Evolutionary conservation across 257 asterid species (phyloP), one percentile per base, ranked within the genome.

Genomic region (Salvia rosmarinus): DNA sequence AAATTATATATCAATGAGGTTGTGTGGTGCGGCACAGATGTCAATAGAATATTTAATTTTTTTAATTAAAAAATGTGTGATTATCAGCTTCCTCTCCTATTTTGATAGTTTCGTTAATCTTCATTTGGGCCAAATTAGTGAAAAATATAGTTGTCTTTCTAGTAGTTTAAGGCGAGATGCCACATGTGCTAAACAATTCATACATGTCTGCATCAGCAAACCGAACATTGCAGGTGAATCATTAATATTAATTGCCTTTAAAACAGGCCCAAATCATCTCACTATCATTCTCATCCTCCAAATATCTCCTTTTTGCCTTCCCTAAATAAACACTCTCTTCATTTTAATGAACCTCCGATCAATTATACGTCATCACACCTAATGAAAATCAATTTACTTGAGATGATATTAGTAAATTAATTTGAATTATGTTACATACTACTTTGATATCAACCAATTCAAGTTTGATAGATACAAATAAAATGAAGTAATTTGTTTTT

Each of bases 141-240:
- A 46, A 67, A 67, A 6, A 46, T 34, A 46, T 21, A 56, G 47
- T 59, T 5, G 14, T 54, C 66, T 39, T 61, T 69, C 9, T 32
- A 42, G 21, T 43, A 9, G 68, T 34, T 65, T 77, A 65, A 46
- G 1, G 21, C 20, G 11, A 32, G 20, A 35, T 42, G 12, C 65
- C 74, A 34, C 20, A 70, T 55, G 56, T 7, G 66, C 54, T 34
- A 55, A 54, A 9, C 16, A 16, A 19, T 34, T 44, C 67, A 72
- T 42, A 72, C 4, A 7, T 64, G 70, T 63, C 72, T 9, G 63
- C 17, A 51, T 80, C 70, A 55, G 34, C 76, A 40, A 35, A 47
- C 70, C 78, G 60, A 64, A 49, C 58, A 40, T 44, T 76, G 70
- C 67, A 67, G 74, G 51, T 42, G 71, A 61, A 55, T 68, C 67